These are phyloP conservation scores for Aspergillus intermedius DNA, from an alignment of 2,329 filamentous ascomycete species.

Conservation along the genomic window DNA sequence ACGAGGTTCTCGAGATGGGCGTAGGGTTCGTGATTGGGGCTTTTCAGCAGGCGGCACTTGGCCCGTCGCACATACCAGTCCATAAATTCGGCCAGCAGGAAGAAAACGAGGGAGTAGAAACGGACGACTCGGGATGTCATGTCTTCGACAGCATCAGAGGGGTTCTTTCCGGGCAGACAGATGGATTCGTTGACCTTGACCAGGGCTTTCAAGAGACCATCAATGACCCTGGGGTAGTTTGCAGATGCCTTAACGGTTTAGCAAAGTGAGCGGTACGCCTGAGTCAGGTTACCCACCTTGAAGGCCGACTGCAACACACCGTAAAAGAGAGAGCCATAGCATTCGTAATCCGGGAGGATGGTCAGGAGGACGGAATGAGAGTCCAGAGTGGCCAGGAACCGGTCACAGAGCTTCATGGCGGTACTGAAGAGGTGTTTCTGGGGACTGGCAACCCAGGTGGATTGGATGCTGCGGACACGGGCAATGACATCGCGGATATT, in stretches of 20 bases:
- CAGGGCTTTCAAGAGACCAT: conserved; percentile 27
- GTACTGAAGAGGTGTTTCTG: conserved; percentile 20
- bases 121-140: conserved; percentile 18
- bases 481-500: conserved; percentile 21
- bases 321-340: conserved; percentile 28
- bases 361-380: conserved; percentile 21
- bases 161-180: conserved; percentile 9
- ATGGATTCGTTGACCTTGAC: conserved; percentile 28
- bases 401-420: conserved; percentile 21
- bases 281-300: conserved; percentile 20
- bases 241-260: conserved; percentile 24
- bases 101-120: conserved; percentile 30
- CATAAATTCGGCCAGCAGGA: conserved; percentile 33
- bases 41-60: conserved; percentile 29
- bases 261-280: neutral
- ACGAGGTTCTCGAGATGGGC: conserved; percentile 28
- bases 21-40: conserved; percentile 30
- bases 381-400: conserved; percentile 23
- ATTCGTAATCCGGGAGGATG: conserved; percentile 20
- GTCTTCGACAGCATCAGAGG: conserved; percentile 6
- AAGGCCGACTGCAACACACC: conserved; percentile 31
- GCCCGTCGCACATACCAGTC: conserved; percentile 31
- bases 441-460: conserved; percentile 21
- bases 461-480: conserved; percentile 22
- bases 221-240: conserved; percentile 28